These are phyloP conservation scores for Pythium rhizo-oryzae DNA, from an alignment of 352 stramenopile genomes.

Conservation along the genomic window DNA sequence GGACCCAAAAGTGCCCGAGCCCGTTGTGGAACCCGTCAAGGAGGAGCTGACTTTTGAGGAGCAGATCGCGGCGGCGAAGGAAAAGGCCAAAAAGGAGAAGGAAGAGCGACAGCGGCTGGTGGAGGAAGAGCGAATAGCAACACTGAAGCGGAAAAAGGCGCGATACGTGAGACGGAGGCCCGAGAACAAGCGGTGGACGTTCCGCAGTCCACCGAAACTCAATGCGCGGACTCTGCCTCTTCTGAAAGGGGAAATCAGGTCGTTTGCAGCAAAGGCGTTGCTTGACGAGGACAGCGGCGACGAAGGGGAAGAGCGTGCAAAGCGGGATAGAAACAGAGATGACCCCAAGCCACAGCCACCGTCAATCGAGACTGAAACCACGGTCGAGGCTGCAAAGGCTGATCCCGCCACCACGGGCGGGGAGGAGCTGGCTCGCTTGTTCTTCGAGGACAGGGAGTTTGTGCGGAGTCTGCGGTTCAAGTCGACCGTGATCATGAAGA, in stretches of 20 bases:
- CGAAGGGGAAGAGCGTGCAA: background rate
- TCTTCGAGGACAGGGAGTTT: constrained; percentile 70
- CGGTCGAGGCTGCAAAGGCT: background rate
- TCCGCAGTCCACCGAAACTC: constrained; percentile 61
- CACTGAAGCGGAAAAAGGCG: constrained; percentile 21
- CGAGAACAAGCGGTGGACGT: constrained; percentile 75
- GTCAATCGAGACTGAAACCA: background rate
- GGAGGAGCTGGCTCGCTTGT: constrained; percentile 63
- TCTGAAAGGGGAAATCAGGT: constrained; percentile 30
- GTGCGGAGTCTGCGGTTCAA: constrained; percentile 71
- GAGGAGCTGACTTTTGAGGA: background rate
- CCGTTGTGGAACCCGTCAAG: background rate
- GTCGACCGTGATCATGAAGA: constrained; percentile 74
- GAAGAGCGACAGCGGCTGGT: constrained; percentile 6
- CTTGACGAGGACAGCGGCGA: constrained; percentile 5
- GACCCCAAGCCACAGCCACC: background rate
- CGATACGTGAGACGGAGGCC: constrained; percentile 59
- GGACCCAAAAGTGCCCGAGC: constrained; percentile 20
- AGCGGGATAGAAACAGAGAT: background rate
- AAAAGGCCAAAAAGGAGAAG: constrained; percentile 8
- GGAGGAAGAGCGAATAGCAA: constrained; percentile 8
- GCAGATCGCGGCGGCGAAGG: constrained; percentile 9
- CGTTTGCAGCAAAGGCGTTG: constrained; percentile 13
- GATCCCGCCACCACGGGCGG: constrained; percentile 25
- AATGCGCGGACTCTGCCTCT: constrained; percentile 40